phyloP scores from a whole-genome alignment of 1,139 yeast species.

The Sporopachydermia cereana region DNA sequence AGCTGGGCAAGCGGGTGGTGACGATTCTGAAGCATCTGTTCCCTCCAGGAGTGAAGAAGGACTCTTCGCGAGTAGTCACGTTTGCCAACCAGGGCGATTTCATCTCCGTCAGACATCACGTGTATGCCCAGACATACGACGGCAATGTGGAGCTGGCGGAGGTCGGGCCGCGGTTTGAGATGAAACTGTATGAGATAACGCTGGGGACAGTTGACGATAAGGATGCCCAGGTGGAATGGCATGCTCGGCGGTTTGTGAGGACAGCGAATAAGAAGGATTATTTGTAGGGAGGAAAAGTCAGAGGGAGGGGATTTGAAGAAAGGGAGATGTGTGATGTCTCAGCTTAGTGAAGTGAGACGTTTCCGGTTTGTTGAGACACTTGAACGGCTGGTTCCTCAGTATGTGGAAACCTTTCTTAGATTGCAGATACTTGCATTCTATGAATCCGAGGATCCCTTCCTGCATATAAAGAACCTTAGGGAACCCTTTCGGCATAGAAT shows the following conservation, averaged over 20 bases:
- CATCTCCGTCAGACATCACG: slow-evolving; percentile 89
- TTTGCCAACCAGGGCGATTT: slow-evolving; percentile 87
- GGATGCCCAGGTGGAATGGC: slow-evolving; percentile 99
- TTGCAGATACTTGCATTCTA: no score
- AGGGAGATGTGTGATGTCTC: not conserved
- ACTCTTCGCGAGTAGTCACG: slow-evolving; percentile 78
- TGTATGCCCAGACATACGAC: slow-evolving; percentile 80
- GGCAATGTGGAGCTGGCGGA: slow-evolving; percentile 82
- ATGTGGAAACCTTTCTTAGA: no score
- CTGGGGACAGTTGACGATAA: slow-evolving; percentile 88
- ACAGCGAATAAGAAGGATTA: slow-evolving; percentile 94
- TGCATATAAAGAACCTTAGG: no score
- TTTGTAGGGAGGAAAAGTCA: slow-evolving; percentile 25
- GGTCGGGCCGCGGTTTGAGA: slow-evolving; percentile 97
- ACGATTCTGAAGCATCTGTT: slow-evolving; percentile 77
- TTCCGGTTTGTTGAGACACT: no score
- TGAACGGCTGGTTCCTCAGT: no score
- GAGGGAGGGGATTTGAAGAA: not conserved
- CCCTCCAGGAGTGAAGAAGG: slow-evolving; percentile 95
- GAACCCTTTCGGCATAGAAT: no score
- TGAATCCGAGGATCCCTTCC: no score
- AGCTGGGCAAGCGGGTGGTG: slow-evolving; percentile 73
- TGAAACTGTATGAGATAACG: slow-evolving; percentile 80
- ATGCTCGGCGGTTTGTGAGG: slow-evolving; percentile 79
- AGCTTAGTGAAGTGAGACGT: not conserved